These are phyloP conservation scores for Tubosaeta sp. DNA, from an alignment of 768 basidiomycete species.

Conservation along the genomic window DNA sequence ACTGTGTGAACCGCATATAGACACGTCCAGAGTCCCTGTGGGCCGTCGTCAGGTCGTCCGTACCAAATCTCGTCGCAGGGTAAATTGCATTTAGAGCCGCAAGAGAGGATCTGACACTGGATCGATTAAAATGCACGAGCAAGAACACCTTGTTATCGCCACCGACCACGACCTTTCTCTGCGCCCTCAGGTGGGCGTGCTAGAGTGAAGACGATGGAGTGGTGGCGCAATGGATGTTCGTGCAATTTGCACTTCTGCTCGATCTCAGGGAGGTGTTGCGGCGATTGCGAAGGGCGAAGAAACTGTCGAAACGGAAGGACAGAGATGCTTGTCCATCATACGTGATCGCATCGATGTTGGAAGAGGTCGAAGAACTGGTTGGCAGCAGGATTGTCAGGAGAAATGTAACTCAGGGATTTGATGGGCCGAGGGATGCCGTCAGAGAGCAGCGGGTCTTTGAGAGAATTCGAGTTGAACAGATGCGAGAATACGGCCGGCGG, in stretches of 20 bases:
- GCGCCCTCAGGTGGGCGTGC: background rate
- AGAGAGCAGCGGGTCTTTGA: background rate
- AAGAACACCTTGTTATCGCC: background rate
- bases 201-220: background rate
- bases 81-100: background rate
- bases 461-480: background rate
- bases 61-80: background rate
- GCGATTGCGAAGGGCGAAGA: background rate
- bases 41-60: background rate
- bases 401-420: background rate
- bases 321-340: constrained; percentile 1
- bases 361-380: background rate
- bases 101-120: background rate
- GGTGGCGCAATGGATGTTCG: background rate
- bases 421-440: constrained; percentile 1
- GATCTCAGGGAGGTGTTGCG: background rate
- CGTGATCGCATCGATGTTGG: background rate
- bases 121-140: background rate
- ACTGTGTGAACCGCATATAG: background rate
- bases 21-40: background rate
- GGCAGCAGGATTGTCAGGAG: background rate
- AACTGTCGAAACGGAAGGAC: background rate
- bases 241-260: background rate
- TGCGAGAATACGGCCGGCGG: background rate
- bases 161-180: too few relatives aligned